phyloP scores from a whole-genome alignment of 1,284 basidiomycete genomes.

The Prillingera fragicola region DNA sequence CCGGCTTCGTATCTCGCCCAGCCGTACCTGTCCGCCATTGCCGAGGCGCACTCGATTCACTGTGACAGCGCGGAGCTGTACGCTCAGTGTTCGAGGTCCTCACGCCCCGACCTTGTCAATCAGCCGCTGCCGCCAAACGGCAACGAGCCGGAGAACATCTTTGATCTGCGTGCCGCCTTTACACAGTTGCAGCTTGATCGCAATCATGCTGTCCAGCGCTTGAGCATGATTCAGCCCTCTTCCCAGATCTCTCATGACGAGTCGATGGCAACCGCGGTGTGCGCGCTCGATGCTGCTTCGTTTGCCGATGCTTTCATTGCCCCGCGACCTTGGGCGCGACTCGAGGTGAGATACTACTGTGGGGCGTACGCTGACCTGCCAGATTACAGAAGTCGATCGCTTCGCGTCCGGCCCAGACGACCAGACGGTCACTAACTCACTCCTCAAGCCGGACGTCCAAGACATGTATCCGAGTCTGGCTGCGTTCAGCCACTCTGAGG shows the following conservation, averaged over 20 bases:
- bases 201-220: no score
- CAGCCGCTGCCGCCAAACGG: slow-evolving; percentile 47
- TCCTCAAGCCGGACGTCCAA: slow-evolving; percentile 49
- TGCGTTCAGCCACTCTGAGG: slow-evolving; percentile 13
- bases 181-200: slow-evolving; percentile 56
- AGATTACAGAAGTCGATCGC: slow-evolving; percentile 48
- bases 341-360: slow-evolving; percentile 50
- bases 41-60: slow-evolving; percentile 1
- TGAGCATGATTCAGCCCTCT: no score
- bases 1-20: slow-evolving; percentile 58
- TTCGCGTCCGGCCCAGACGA: slow-evolving; percentile 54
- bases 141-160: slow-evolving; percentile 42
- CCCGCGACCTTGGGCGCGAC: slow-evolving; percentile 43
- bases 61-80: slow-evolving; percentile 29
- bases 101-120: slow-evolving; percentile 25
- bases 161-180: slow-evolving; percentile 60
- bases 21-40: slow-evolving; percentile 67
- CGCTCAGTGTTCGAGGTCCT: slow-evolving; percentile 30
- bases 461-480: slow-evolving; percentile 21
- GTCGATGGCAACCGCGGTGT: neutral
- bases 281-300: slow-evolving; percentile 28
- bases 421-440: slow-evolving; percentile 54
- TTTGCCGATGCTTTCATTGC: slow-evolving; percentile 56
- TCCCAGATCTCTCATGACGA: no score
- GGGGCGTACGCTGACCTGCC: slow-evolving; percentile 1